A percentile compares a stretch with the other conserved stretches of the same genome.
These are phyloP conservation scores for Coprinopsis cinerea DNA, from an alignment of 768 basidiomycete species.

Conservation along the genomic window DNA sequence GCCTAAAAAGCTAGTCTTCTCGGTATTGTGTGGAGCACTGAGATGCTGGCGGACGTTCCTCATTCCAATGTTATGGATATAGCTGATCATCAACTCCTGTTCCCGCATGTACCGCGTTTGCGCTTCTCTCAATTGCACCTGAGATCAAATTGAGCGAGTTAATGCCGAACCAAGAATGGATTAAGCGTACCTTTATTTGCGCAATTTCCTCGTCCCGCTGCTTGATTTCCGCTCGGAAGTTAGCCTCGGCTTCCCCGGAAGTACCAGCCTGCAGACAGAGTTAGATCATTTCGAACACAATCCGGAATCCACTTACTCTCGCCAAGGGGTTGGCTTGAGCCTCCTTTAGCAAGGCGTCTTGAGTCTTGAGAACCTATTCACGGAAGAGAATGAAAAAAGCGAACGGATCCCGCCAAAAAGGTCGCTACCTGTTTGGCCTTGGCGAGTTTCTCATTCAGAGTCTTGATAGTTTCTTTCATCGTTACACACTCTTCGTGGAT, in stretches of 20 bases:
- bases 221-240: slow-evolving; percentile 58
- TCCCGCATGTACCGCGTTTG: slow-evolving; percentile 63
- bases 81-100: slow-evolving; percentile 75
- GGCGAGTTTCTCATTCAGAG: slow-evolving; percentile 64
- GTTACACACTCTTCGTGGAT: slow-evolving; percentile 74
- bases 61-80: slow-evolving; percentile 68
- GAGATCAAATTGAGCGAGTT: not conserved
- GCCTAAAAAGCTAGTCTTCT: slow-evolving; percentile 65
- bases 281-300: too few species aligned
- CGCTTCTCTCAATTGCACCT: slow-evolving; percentile 51
- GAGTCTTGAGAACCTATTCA: slow-evolving; percentile 81
- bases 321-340: slow-evolving; percentile 37
- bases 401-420: not conserved
- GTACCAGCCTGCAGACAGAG: slow-evolving; percentile 30
- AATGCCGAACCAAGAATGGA: not conserved
- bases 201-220: slow-evolving; percentile 59
- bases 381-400: not conserved
- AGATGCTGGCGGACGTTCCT: slow-evolving; percentile 57
- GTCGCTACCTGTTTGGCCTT: slow-evolving; percentile 66
- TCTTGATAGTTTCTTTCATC: slow-evolving; percentile 67
- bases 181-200: slow-evolving; percentile 43
- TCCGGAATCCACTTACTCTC: not conserved
- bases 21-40: slow-evolving; percentile 37
- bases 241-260: slow-evolving; percentile 70
- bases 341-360: slow-evolving; percentile 85